A percentile compares a stretch with the other conserved stretches of the same genome.
Evolutionary conservation across 1,284 basidiomycete species (phyloP).

Genomic region (Cryptococcus neoformans): DNA sequence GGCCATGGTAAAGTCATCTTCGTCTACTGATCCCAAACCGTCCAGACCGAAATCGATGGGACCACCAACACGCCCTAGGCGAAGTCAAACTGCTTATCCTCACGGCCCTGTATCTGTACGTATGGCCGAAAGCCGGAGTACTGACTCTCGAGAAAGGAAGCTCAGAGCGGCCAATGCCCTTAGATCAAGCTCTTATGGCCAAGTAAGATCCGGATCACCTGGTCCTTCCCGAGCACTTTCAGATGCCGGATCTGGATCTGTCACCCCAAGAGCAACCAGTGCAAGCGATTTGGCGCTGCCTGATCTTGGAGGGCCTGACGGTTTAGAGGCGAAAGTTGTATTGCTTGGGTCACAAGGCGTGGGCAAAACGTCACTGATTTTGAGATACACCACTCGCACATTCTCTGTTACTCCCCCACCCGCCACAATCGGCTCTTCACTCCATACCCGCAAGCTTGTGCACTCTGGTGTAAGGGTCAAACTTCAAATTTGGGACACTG

Average conservation of each 20-base stretch:
- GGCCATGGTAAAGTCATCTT: not conserved
- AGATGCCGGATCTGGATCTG: conserved; percentile 1
- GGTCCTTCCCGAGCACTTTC: conserved; percentile 4
- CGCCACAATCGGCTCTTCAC: conserved; percentile 91
- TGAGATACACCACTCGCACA: conserved; percentile 86
- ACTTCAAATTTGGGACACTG: conserved; percentile 82
- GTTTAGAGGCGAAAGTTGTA: conserved; percentile 91
- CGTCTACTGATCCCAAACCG: conserved; percentile 6
- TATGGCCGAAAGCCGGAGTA: conserved; percentile 34
- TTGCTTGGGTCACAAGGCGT: conserved; percentile 97
- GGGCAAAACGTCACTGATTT: conserved; percentile 90
- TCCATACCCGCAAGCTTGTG: conserved; percentile 90
- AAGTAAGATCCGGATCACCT: conserved; percentile 1
- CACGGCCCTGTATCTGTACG: conserved; percentile 29
- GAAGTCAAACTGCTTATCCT: conserved; percentile 26
- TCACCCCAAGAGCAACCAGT: not conserved
- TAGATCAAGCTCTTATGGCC: conserved; percentile 1
- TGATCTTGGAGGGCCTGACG: conserved; percentile 39
- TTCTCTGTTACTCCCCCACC: conserved; percentile 77
- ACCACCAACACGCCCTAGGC: conserved; percentile 16
- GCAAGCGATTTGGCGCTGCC: conserved; percentile 15
- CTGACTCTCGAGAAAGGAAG: conserved; percentile 23
- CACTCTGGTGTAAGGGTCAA: conserved; percentile 85
- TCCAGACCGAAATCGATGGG: conserved; percentile 19
- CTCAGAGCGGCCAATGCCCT: conserved; percentile 14